These are phyloP conservation scores for Stephania japonica DNA, from an alignment of 164 flowering plant genomes.

Conservation along the genomic window DNA sequence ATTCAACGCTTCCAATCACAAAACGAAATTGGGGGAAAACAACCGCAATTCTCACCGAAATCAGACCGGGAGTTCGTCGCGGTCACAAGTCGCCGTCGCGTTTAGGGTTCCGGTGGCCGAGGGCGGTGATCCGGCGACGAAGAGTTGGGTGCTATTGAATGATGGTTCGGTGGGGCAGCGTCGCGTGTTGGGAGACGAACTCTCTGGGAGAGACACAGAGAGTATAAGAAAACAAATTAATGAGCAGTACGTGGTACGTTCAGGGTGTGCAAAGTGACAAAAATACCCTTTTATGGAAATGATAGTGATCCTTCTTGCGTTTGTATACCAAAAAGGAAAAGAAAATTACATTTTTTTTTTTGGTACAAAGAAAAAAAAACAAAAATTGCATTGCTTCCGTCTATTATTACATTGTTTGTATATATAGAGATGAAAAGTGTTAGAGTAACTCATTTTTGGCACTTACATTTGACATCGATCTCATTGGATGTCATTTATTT, in stretches of 20 bases:
- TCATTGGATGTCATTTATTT: no score
- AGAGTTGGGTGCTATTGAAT: background rate
- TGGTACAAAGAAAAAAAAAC: no score
- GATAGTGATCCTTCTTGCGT: no score
- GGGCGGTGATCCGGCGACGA: background rate
- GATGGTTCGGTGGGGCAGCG: background rate
- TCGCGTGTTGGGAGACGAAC: no score
- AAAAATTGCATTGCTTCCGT: no score
- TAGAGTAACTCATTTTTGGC: no score
- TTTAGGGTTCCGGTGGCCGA: background rate
- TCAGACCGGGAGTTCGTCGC: background rate
- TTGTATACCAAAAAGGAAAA: no score
- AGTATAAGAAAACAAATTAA: background rate
- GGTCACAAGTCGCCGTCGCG: background rate
- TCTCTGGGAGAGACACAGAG: background rate
- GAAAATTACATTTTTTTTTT: no score
- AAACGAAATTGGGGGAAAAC: background rate
- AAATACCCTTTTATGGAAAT: background rate
- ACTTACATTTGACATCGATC: no score
- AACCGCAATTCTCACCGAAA: background rate
- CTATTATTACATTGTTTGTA: no score
- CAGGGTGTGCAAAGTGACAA: background rate
- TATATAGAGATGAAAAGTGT: no score
- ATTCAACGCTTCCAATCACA: background rate
- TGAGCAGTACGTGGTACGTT: background rate